Percentiles rank a stretch among this genome's conserved stretches.
Conservation (phyloP, 352 stramenopile species). For the Peronospora farinosa region DNA sequence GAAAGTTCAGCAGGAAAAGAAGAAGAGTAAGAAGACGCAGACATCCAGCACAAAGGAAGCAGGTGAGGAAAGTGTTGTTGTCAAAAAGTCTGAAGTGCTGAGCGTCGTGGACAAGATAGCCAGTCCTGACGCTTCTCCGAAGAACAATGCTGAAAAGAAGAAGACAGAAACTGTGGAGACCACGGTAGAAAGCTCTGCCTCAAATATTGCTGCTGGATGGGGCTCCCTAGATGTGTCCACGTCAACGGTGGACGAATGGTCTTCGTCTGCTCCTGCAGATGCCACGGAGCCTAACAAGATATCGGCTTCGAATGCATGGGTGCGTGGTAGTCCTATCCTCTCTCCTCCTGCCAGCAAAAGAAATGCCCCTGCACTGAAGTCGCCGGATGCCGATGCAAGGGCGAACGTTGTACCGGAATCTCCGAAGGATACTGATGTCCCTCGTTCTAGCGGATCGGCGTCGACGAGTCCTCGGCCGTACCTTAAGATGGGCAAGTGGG, state of each 20-base stretch:
- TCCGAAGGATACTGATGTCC: constrained; percentile 57
- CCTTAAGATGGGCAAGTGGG: constrained; percentile 83
- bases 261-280: constrained; percentile 27
- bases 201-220: constrained; percentile 51
- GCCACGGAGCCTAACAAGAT: constrained; percentile 43
- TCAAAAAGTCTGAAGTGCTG: constrained; percentile 23
- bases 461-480: constrained; percentile 68
- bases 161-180: constrained; percentile 41
- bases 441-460: constrained; percentile 26
- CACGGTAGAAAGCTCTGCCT: constrained; percentile 22
- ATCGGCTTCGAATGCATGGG: constrained; percentile 61
- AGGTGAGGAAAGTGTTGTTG: constrained; percentile 13
- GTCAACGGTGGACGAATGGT: constrained; percentile 57
- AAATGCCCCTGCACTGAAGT: constrained; percentile 23
- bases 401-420: constrained; percentile 53
- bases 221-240: constrained; percentile 62
- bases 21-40: constrained; percentile 33
- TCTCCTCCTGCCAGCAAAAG: constrained; percentile 25
- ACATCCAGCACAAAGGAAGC: constrained; percentile 16
- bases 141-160: constrained; percentile 35
- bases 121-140: constrained; percentile 30
- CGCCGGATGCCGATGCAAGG: constrained; percentile 26
- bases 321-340: constrained; percentile 52
- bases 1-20: constrained; percentile 33
- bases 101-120: constrained; percentile 27